These are phyloP conservation scores for Tolypocladium amazonense DNA, from an alignment of 2,329 filamentous ascomycete species.

Conservation along the genomic window DNA sequence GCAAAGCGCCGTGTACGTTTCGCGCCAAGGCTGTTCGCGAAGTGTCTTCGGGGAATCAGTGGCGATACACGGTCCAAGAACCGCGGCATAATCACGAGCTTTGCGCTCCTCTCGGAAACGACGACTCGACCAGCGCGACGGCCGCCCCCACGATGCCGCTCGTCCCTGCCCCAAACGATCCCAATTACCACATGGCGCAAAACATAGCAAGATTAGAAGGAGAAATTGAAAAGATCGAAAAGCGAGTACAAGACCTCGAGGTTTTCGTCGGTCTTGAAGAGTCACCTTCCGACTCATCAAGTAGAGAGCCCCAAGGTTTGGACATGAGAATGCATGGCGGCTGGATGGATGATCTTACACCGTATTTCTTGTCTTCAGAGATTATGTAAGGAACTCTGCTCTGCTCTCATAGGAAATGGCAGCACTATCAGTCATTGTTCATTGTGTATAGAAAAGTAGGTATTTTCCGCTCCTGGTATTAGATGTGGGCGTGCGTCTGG, in stretches of 20 bases:
- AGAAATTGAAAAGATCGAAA: background rate
- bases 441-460: too few relatives aligned
- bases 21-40: background rate
- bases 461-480: too few relatives aligned
- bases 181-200: background rate
- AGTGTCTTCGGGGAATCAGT: background rate
- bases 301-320: too few relatives aligned
- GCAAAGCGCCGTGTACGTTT: background rate
- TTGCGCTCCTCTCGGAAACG: background rate
- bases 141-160: too few relatives aligned
- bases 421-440: too few relatives aligned
- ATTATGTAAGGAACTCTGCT: background rate
- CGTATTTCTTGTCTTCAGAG: background rate
- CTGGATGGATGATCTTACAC: background rate
- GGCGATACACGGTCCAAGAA: background rate
- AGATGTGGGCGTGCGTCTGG: too few relatives aligned
- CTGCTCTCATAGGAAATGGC: too few relatives aligned
- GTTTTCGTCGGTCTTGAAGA: background rate
- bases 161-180: background rate
- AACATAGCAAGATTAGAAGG: background rate
- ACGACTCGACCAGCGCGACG: background rate
- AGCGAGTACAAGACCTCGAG: background rate
- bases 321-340: background rate
- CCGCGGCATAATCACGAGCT: background rate
- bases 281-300: background rate